A percentile compares a stretch with the other conserved stretches of the same genome.
phyloP scores from a whole-genome alignment of 306 rosid genomes.

The Canavalia ensiformis region DNA sequence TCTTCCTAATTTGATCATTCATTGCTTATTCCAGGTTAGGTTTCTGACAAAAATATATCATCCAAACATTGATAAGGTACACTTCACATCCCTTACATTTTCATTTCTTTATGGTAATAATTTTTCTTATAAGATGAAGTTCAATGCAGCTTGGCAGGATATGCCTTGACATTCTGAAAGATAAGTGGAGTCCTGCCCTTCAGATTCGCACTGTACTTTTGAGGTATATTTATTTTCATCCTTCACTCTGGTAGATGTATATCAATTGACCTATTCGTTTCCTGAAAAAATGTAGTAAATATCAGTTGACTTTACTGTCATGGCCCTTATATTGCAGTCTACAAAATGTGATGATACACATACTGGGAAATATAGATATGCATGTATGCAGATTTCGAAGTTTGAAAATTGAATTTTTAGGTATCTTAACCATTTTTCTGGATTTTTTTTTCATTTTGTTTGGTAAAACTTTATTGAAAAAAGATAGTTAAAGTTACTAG shows the following conservation, averaged over 20 bases:
- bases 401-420: slow-evolving; percentile 1
- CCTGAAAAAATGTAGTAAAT: slow-evolving; percentile 31
- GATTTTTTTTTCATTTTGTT: not conserved
- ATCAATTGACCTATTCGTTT: slow-evolving; percentile 3
- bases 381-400: not conserved
- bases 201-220: slow-evolving; percentile 92
- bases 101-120: not conserved
- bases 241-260: slow-evolving; percentile 11
- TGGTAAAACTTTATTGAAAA: not conserved
- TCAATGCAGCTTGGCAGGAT: slow-evolving; percentile 84
- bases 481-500: not conserved
- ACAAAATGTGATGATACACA: not conserved
- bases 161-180: slow-evolving; percentile 93
- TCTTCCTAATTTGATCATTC: slow-evolving; percentile 19
- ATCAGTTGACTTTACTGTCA: not conserved
- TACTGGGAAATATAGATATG: not conserved
- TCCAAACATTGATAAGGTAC: slow-evolving; percentile 97
- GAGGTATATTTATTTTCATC: slow-evolving; percentile 62
- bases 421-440: slow-evolving; percentile 3
- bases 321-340: not conserved
- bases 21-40: slow-evolving; percentile 74
- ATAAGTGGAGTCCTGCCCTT: slow-evolving; percentile 95
- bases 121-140: slow-evolving; percentile 30
- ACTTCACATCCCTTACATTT: slow-evolving; percentile 35
- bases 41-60: slow-evolving; percentile 96